phyloP scores from a whole-genome alignment of 2,329 filamentous ascomycete genomes.

The Epichloe elymi region DNA sequence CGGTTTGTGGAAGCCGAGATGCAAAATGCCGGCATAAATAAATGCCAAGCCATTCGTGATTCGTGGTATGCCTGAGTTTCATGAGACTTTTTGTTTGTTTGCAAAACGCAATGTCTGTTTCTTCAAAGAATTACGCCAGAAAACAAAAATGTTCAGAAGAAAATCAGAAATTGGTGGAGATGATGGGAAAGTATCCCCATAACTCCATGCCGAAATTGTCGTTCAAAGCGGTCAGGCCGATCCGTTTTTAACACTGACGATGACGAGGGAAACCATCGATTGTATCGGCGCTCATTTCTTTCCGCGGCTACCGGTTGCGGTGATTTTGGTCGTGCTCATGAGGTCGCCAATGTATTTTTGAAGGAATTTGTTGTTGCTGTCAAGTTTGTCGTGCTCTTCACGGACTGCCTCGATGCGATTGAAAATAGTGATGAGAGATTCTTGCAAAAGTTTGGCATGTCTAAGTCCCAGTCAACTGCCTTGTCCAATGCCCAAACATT shows the following conservation, averaged over 20 bases:
- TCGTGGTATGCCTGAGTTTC: neutral
- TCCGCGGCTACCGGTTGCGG: slow-evolving; percentile 37
- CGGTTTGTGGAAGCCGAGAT: neutral
- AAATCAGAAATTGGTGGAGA: too few relatives aligned
- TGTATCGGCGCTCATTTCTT: slow-evolving; percentile 33
- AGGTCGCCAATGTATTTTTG: slow-evolving; percentile 97
- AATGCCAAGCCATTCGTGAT: neutral
- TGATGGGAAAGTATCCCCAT: too few relatives aligned
- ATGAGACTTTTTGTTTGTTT: too few relatives aligned
- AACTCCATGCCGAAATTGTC: too few relatives aligned
- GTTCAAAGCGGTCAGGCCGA: too few relatives aligned
- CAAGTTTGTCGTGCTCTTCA: slow-evolving; percentile 89
- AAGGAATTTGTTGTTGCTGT: slow-evolving; percentile 91
- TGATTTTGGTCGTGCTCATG: slow-evolving; percentile 74
- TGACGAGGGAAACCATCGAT: neutral
- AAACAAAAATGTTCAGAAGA: too few relatives aligned
- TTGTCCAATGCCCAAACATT: neutral
- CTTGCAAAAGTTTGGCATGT: slow-evolving; percentile 79
- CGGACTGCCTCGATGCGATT: slow-evolving; percentile 91
- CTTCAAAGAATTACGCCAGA: neutral
- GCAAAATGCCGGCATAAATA: neutral
- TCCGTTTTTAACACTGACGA: too few relatives aligned
- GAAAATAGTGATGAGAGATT: slow-evolving; percentile 77
- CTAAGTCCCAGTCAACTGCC: slow-evolving; percentile 29
- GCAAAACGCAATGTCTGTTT: neutral